Evolutionary conservation across 1,284 basidiomycete species (phyloP).

Genomic region (Inonotus hispidus): DNA sequence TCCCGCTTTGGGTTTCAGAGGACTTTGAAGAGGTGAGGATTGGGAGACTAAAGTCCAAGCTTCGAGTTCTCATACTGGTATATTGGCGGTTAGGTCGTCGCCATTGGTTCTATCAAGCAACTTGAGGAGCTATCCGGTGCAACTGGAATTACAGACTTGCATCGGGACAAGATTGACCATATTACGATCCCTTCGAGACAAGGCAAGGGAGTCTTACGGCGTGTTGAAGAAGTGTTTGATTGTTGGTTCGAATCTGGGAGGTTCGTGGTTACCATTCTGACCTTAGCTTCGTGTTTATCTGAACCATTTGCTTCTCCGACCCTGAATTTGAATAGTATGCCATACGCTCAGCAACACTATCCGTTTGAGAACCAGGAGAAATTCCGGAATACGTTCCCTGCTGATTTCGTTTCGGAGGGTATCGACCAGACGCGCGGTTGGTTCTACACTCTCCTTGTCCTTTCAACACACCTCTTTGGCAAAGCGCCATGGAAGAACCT

Average conservation of each 20-base stretch:
- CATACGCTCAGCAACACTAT: conserved; percentile 96
- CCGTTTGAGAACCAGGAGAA: conserved; percentile 96
- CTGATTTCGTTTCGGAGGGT: conserved; percentile 98
- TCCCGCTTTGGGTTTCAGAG: conserved; percentile 95
- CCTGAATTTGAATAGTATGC: conserved; percentile 70
- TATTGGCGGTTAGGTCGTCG: conserved; percentile 59
- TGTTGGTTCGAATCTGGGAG: conserved; percentile 99
- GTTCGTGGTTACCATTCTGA: conserved; percentile 35
- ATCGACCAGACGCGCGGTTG: conserved; percentile 96
- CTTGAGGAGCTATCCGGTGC: conserved; percentile 86
- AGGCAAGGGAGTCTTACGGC: conserved; percentile 84
- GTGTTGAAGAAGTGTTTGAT: conserved; percentile 97
- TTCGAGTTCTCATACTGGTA: conserved; percentile 1
- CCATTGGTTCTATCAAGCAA: conserved; percentile 85
- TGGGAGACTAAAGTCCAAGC: not conserved
- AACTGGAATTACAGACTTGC: conserved; percentile 85
- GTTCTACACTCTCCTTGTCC: conserved; percentile 98
- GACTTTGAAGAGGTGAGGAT: conserved; percentile 80
- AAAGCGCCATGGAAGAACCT: conserved; percentile 98
- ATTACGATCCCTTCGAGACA: conserved; percentile 93
- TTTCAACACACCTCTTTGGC: conserved; percentile 92
- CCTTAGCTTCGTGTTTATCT: not conserved
- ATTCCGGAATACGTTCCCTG: conserved; percentile 85
- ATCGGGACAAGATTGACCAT: conserved; percentile 92
- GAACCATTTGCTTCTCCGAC: not conserved